Percentiles rank a stretch among this genome's conserved stretches.
Conservation (phyloP, 1,139 yeast species). For the Suzukiozyma palmioleophila region DNA sequence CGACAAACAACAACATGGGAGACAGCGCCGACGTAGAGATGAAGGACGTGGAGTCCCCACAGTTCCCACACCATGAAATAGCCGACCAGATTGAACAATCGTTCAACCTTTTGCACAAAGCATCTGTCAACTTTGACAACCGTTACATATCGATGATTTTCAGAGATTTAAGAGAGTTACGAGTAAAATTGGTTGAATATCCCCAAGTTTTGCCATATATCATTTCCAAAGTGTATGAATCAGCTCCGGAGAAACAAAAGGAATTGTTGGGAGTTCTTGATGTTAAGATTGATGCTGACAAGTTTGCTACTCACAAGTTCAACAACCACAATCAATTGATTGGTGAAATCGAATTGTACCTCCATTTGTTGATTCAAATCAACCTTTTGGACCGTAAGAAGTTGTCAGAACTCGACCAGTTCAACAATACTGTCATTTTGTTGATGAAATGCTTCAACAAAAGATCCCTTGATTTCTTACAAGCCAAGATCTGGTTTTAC, state of each 20-base stretch:
- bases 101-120: slow-evolving; percentile 58
- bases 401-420: slow-evolving; percentile 43
- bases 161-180: slow-evolving; percentile 73
- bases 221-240: slow-evolving; percentile 47
- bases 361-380: slow-evolving; percentile 75
- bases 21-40: slow-evolving; percentile 22
- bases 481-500: slow-evolving; percentile 93
- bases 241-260: not conserved
- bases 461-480: slow-evolving; percentile 79
- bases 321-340: slow-evolving; percentile 4
- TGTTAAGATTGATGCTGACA: not conserved
- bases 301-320: not conserved
- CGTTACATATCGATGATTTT: slow-evolving; percentile 82
- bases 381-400: slow-evolving; percentile 63
- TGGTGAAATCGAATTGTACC: slow-evolving; percentile 78
- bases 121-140: slow-evolving; percentile 77
- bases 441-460: slow-evolving; percentile 65
- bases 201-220: slow-evolving; percentile 49
- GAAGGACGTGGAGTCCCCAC: slow-evolving; percentile 19
- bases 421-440: slow-evolving; percentile 52
- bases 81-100: slow-evolving; percentile 47
- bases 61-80: slow-evolving; percentile 9
- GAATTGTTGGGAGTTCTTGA: slow-evolving; percentile 3
- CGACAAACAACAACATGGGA: not conserved
- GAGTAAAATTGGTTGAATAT: slow-evolving; percentile 54